Evolutionary conservation across 352 stramenopile species (phyloP).

Genomic region (Aphanomyces astaci): DNA sequence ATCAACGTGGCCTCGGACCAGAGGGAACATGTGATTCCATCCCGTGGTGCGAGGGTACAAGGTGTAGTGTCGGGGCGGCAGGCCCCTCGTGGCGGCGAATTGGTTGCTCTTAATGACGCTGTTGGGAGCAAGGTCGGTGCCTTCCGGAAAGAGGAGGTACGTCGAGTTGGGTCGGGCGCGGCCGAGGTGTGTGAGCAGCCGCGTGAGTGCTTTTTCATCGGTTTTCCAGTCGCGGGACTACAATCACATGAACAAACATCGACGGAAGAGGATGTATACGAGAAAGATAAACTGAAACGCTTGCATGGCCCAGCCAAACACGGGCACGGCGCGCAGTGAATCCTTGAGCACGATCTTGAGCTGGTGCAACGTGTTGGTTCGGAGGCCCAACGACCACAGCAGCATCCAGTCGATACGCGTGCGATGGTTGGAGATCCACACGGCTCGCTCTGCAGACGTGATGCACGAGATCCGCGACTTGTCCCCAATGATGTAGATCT

Average conservation of each 20-base stretch:
- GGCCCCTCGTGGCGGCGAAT: constrained; percentile 47
- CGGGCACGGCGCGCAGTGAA: constrained; percentile 53
- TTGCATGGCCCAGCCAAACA: constrained; percentile 84
- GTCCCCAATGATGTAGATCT: constrained; percentile 32
- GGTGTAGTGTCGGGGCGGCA: constrained; percentile 44
- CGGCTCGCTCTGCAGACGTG: constrained; percentile 36
- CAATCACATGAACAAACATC: background rate
- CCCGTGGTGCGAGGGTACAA: constrained; percentile 71
- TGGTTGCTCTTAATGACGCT: constrained; percentile 55
- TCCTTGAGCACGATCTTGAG: constrained; percentile 74
- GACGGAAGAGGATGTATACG: constrained; percentile 25
- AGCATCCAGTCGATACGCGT: constrained; percentile 84
- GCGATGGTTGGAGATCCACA: constrained; percentile 75
- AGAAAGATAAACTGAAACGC: constrained; percentile 81
- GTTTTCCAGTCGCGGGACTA: constrained; percentile 55
- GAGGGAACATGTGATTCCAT: constrained; percentile 65
- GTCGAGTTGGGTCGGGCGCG: constrained; percentile 42
- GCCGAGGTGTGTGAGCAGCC: constrained; percentile 48
- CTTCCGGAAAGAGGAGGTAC: constrained; percentile 76
- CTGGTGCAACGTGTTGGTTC: constrained; percentile 40
- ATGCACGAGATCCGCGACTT: background rate
- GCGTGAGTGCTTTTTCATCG: constrained; percentile 44
- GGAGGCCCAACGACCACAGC: constrained; percentile 58
- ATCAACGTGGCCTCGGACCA: constrained; percentile 43
- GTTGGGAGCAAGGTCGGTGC: constrained; percentile 57